Evolutionary conservation across 306 rosid species (phyloP), one percentile per base, ranked within the genome.

Genomic region (Prunus davidiana): DNA sequence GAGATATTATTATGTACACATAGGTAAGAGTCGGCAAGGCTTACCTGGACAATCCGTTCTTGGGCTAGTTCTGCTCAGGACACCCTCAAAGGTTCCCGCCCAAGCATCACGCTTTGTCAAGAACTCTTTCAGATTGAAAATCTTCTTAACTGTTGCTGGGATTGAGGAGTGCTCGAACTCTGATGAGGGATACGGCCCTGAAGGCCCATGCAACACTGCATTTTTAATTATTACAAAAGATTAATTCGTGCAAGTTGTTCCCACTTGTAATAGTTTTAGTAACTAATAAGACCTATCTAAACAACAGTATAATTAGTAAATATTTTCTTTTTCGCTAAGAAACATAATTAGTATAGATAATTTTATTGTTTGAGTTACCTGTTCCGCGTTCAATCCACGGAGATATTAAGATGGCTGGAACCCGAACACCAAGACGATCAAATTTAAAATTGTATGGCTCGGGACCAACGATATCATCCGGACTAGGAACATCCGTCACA

Each of bases 331-430:
- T 38, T 38, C 0, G 43, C 9, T 38, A 6, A 6, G 9, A 38
- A 38, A 38, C 9, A 32, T 32, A 32, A 32, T 32, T 50, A 50
- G 2, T 15, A 50, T 50, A 50, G 5, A 14, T 52, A 18, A 52
- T 1, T 18, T 52, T 52, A 52, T 52, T 52, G 9, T 52, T 20
- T 20, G 12, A 12, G 0, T 30, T 67, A 91, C 97, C 97, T 78
- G 80, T 86, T 62, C 90, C 93, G 0, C 80, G 73, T 12, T 91
- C 81, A 32, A 91, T 89, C 97, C 97, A 91, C 3, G 97, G 97
- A 54, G 97, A 91, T 51, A 91, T 43, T 1, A 91, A 38, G 49
- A 91, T 19, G 25, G 89, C 67, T 0, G 97, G 97, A 78, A 91
- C 79, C 84, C 97, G 82, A 30, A 89, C 92, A 13, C 97, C 97